phyloP scores from a whole-genome alignment of 176 grass and related monocot species.

The Calamus simplicifolius region DNA sequence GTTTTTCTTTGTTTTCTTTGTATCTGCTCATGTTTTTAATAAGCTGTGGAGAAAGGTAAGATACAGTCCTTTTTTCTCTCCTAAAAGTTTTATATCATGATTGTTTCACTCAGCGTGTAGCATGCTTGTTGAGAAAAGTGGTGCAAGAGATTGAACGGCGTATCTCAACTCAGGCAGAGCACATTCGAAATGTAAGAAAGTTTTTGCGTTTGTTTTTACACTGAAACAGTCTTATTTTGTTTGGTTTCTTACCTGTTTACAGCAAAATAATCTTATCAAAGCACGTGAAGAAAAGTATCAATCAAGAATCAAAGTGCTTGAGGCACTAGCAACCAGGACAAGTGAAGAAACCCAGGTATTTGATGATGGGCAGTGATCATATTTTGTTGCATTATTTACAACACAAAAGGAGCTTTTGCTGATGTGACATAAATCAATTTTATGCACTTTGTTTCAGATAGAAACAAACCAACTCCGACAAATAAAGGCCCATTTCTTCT shows the following conservation, averaged over 20 bases:
- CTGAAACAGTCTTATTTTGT: neutral
- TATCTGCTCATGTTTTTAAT: neutral
- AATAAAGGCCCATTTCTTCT: neutral
- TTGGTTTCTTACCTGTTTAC: conserved; percentile 1
- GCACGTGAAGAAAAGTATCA: conserved; percentile 29
- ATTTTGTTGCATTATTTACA: too few species aligned
- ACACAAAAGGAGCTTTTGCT: too few species aligned
- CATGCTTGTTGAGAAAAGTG: conserved; percentile 51
- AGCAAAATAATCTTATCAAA: conserved; percentile 33
- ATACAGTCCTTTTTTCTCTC: neutral
- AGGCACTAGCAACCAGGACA: conserved; percentile 16
- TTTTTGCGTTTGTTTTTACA: too few species aligned
- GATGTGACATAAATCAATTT: neutral
- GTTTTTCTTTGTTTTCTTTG: neutral
- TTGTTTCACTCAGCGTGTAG: conserved; percentile 34
- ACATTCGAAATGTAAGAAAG: conserved; percentile 22
- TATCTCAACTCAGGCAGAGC: conserved; percentile 19
- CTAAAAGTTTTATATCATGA: neutral
- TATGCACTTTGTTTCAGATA: conserved; percentile 2
- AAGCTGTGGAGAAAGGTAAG: too few species aligned
- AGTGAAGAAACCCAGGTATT: conserved; percentile 20
- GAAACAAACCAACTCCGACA: neutral
- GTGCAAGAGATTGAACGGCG: conserved; percentile 29
- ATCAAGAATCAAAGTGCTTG: conserved; percentile 28
- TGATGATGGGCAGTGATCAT: too few species aligned